Evolutionary conservation across 176 grass and related monocot species (phyloP).

Genomic region (Poa pratensis): DNA sequence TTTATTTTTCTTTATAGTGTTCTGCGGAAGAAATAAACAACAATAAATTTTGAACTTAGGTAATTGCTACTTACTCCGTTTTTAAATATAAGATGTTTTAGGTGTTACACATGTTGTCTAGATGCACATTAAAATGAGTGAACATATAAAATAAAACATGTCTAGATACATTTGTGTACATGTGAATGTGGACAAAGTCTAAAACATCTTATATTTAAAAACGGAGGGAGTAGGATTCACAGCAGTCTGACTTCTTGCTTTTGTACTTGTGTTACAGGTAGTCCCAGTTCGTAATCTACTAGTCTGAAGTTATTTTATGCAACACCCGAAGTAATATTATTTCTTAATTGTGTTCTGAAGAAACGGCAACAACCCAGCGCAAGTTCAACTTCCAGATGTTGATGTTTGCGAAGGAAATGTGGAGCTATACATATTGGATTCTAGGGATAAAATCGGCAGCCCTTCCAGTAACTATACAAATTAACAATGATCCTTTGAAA

Average conservation of each 20-base stretch:
- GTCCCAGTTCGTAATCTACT: not conserved
- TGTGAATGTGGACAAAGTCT: too few species aligned
- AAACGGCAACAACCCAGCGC: not conserved
- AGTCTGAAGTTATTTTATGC: slow-evolving; percentile 18
- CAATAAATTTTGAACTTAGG: too few species aligned
- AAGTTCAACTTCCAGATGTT: not conserved
- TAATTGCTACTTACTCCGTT: too few species aligned
- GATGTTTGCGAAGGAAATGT: not conserved
- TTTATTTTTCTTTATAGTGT: too few species aligned
- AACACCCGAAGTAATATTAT: not conserved
- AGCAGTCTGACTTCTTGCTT: not conserved
- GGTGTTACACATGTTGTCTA: too few species aligned
- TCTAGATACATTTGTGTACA: too few species aligned
- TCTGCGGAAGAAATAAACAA: too few species aligned
- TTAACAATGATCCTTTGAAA: not conserved
- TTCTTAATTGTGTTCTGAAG: slow-evolving; percentile 19
- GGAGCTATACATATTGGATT: not conserved
- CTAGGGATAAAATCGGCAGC: not conserved
- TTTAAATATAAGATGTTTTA: too few species aligned
- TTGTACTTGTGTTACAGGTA: not conserved
- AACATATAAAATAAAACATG: too few species aligned
- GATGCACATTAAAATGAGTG: too few species aligned
- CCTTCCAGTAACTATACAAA: not conserved
- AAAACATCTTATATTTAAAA: too few species aligned
- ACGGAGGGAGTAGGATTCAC: not conserved